A percentile compares a stretch with the other conserved stretches of the same genome.
Conservation (phyloP, 2,329 filamentous ascomycete species). For the Alternaria gansuensis region DNA sequence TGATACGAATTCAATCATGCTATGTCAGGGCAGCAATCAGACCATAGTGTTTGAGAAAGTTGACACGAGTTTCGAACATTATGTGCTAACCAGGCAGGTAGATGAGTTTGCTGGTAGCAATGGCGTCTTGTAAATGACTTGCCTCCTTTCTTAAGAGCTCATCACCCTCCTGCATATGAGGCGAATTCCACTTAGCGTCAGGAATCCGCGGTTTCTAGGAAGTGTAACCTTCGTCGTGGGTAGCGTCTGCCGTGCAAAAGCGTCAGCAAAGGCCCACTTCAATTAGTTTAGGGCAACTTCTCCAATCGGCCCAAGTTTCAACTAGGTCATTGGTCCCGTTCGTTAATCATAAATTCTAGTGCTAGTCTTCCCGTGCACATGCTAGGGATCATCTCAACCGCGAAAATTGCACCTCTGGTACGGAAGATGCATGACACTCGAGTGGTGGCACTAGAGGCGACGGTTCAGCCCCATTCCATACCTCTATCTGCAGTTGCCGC, state of each 20-base stretch:
- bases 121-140: neutral
- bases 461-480: conserved; percentile 11
- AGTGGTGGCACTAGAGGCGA: conserved; percentile 11
- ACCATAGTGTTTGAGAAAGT: neutral
- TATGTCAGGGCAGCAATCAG: neutral
- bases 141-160: neutral
- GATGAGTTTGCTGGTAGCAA: neutral
- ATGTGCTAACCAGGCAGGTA: neutral
- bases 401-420: conserved; percentile 8
- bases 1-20: neutral
- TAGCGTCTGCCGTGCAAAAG: conserved; percentile 6
- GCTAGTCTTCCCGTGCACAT: conserved; percentile 10
- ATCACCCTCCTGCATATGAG: conserved; percentile 12
- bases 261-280: conserved; percentile 10
- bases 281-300: conserved; percentile 12
- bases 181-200: conserved; percentile 9
- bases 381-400: conserved; percentile 15
- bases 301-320: conserved; percentile 12
- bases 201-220: conserved; percentile 11
- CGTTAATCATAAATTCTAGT: conserved; percentile 16
- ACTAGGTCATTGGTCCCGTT: conserved; percentile 12
- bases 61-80: neutral
- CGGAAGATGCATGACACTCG: conserved; percentile 15
- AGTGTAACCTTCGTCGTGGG: conserved; percentile 13
- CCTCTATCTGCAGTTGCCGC: conserved; percentile 14